Conservation (phyloP, 192 early-diverging fungal genomes). For the Linnemannia schmuckeri region DNA sequence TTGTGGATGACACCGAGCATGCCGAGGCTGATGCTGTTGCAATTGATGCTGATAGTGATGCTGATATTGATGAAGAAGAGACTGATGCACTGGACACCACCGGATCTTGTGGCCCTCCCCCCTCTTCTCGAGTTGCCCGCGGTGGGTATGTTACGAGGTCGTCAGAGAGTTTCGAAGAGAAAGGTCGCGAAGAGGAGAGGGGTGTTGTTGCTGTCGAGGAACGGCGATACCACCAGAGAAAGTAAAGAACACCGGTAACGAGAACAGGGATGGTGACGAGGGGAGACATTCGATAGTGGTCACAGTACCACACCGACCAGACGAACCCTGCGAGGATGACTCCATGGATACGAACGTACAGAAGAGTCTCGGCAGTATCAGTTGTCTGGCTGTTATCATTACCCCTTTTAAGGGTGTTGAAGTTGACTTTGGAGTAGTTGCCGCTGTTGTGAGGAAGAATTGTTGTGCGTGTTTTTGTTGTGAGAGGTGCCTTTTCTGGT, state of each 20-base stretch:
- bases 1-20: neutral
- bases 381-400: neutral
- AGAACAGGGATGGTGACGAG: neutral
- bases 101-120: neutral
- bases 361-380: neutral
- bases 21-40: neutral
- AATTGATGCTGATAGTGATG: neutral
- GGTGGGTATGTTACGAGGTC: neutral
- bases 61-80: neutral
- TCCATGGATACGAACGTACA: constrained; percentile 7
- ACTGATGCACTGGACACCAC: neutral
- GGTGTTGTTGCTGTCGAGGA: neutral
- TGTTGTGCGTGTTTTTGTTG: neutral
- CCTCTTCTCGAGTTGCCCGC: neutral
- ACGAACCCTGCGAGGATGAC: neutral
- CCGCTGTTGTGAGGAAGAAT: neutral
- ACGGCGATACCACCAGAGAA: neutral
- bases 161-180: neutral
- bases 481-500: too few species aligned
- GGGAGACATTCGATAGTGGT: constrained; percentile 19
- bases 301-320: constrained; percentile 32
- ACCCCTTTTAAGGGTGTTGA: neutral
- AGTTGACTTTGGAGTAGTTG: neutral
- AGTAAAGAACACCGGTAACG: neutral
- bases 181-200: neutral